Conservation (phyloP, 2,329 filamentous ascomycete genomes). For the Ceratocystis eucalypticola region DNA sequence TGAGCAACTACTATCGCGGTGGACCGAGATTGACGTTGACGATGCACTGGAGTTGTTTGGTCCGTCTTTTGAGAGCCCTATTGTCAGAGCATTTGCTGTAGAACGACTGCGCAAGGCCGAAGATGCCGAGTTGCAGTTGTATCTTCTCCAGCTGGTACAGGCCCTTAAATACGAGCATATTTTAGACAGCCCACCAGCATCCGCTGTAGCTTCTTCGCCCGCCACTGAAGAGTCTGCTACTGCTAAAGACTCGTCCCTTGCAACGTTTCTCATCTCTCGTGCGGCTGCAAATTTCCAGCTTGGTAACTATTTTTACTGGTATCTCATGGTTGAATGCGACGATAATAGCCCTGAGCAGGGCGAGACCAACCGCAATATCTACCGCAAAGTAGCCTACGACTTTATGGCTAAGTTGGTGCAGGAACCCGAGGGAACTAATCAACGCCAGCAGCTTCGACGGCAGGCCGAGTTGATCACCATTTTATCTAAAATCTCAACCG, state of each 20-base stretch:
- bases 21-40: slow-evolving; percentile 94
- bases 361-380: slow-evolving; percentile 66
- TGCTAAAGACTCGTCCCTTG: slow-evolving; percentile 64
- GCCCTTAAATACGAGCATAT: slow-evolving; percentile 87
- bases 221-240: slow-evolving; percentile 35
- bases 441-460: slow-evolving; percentile 61
- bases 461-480: slow-evolving; percentile 85
- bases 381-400: slow-evolving; percentile 85
- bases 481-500: slow-evolving; percentile 74
- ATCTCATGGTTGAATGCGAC: slow-evolving; percentile 94
- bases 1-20: slow-evolving; percentile 76
- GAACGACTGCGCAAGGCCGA: slow-evolving; percentile 82
- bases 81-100: slow-evolving; percentile 85
- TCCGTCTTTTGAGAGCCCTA: slow-evolving; percentile 76
- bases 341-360: slow-evolving; percentile 66
- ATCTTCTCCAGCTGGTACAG: slow-evolving; percentile 87
- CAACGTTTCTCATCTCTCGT: slow-evolving; percentile 74
- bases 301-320: slow-evolving; percentile 96
- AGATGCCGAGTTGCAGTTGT: slow-evolving; percentile 80
- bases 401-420: slow-evolving; percentile 83
- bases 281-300: slow-evolving; percentile 80
- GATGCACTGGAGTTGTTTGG: slow-evolving; percentile 90
- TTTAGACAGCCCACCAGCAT: slow-evolving; percentile 27
- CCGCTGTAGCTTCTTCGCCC: slow-evolving; percentile 49
- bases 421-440: slow-evolving; percentile 54